Evolutionary conservation across 352 stramenopile genomes (phyloP), one percentile per base, ranked within the genome.

Genomic region (Plasmopara halstedii): DNA sequence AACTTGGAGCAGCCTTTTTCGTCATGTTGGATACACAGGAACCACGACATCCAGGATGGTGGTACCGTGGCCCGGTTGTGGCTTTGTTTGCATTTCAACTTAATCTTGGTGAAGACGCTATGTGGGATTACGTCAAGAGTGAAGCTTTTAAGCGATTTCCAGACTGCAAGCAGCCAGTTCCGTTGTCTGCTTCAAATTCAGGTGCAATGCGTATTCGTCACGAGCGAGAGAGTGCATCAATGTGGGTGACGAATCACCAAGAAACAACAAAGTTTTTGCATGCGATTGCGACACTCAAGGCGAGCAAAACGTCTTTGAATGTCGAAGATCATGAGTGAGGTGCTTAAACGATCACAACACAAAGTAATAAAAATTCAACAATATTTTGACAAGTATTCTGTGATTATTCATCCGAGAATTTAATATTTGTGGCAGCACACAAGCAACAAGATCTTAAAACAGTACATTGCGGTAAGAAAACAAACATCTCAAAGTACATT

Each of bases 1-100:
- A 32, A 14, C 49, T 82, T 21, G 70, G 73, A 2, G 44, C 60
- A 2, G 25, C 31, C 10, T 71, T 82, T 43, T 84, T 84, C 34
- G 58, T 67, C n/a, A 36, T 47, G 11, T 43, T 85, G 27, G 73
- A 85, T 33, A 19, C 23, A 13, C 36, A 67, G 42, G 50, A 42
- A 11, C 40, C 44, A 9, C 40, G 21, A n/a, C 64, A 85, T 23
- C 57, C 62, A 19, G 67, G 73, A 5, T 85, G 70, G 69, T 85
- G 70, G 70, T 82, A 82, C 31, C 64, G 67, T 8, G 18, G 43
- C 2, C 38, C 50, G 14, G 58, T 73, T 26, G 45, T 82, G 11
- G 56, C 77, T 35, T 39, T 77, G 3, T 54, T 62, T 2, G 46
- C 60, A 3, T 42, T 62, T 6, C 44, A 62, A 19, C 25, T 58